Percentiles rank a stretch among this genome's conserved stretches.
Conservation (phyloP, 2,329 filamentous ascomycete genomes). For the Neopestalotiopsis rosae region DNA sequence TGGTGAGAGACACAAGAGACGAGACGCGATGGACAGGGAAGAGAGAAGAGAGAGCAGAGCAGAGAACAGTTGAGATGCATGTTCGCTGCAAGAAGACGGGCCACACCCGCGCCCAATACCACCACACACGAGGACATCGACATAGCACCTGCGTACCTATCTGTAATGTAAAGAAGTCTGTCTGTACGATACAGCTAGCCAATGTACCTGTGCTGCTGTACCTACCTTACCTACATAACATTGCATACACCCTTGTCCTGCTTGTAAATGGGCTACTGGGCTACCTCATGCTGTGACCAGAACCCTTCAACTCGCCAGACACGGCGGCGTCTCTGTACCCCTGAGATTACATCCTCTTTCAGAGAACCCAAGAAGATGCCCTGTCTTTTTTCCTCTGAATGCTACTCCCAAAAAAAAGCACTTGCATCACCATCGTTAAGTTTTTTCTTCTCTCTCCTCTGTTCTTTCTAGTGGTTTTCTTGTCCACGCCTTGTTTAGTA, state of each 20-base stretch:
- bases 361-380: neutral
- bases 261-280: neutral
- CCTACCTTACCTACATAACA: neutral
- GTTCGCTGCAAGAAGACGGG: neutral
- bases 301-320: neutral
- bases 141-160: neutral
- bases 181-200: neutral
- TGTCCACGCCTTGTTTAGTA: slow-evolving; percentile 1
- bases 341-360: slow-evolving; percentile 15
- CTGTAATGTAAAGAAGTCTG: neutral
- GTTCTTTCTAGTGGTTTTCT: slow-evolving; percentile 7
- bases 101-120: neutral
- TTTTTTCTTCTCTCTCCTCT: slow-evolving; percentile 2
- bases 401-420: neutral
- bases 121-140: neutral
- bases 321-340: slow-evolving; percentile 11
- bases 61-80: too few relatives aligned
- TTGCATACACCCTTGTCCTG: neutral
- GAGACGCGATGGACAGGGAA: neutral
- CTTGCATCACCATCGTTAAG: neutral
- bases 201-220: neutral
- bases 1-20: neutral
- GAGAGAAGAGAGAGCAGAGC: neutral
- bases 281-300: slow-evolving; percentile 13
- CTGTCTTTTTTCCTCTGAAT: neutral